Evolutionary conservation across 352 stramenopile species (phyloP), one percentile per base, ranked within the genome.

Genomic region (Pythium rishiriense): DNA sequence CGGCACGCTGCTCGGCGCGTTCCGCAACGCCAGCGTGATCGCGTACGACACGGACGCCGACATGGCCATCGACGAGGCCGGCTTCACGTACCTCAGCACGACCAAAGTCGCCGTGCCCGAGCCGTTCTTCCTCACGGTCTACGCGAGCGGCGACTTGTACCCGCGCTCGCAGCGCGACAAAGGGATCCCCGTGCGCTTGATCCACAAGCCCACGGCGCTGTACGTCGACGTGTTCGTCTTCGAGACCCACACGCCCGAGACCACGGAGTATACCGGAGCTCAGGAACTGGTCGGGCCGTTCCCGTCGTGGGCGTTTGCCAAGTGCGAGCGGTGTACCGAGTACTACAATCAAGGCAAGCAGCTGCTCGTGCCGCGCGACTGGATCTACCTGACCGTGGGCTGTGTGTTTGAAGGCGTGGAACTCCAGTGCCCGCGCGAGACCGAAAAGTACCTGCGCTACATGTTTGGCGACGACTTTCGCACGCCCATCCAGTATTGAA

Each of bases 221-320:
- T 79, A 75, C 57, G 22, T 68, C 15, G 69, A 79, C 50, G 47
- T 79, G 26, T 76, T 79, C 31, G 65, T 67, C 19, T 78, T 70
- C 43, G 19, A 54, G 42, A 48, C 65, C 33, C 33, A 39, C 28
- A 9, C 3, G 26, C 24, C 29, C 48, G 55, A 26, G 57, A 29
- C 14, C 31, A 73, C 22, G 33, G 24, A 52, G 54, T 50, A 17
- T 53, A 56, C 0, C 54, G 64, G 29, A n/a, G 58, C 37, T 8
- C 9, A n/a, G 22, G 31, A 58, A 11, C 15, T 58, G 33, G 64
- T 57, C 42, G 47, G 49, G 35, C 59, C 64, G 33, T 69, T 59
- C 46, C 33, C 22, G 26, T 39, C 52, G 24, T 72, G 64, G 3
- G 56, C 53, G 22, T 47, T 72, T 52, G 22, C 39, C 4, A 14